Evolutionary conservation across 116 monocot species (phyloP).

Genomic region (Papilionanthe hybrid): DNA sequence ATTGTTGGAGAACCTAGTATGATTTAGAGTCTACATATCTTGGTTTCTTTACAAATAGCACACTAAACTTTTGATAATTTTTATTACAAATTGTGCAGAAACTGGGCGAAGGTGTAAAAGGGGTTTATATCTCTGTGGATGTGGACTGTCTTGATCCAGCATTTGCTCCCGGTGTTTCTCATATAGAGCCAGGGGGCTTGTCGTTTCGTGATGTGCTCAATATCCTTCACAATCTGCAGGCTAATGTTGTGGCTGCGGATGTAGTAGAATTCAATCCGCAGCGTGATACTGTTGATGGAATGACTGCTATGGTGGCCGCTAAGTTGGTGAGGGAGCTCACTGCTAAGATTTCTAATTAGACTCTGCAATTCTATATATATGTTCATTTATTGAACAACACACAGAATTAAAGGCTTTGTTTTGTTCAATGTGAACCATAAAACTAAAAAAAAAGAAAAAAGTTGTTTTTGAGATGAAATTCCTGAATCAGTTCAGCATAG

Average conservation of each 20-base stretch:
- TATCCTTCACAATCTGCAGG: conserved; percentile 89
- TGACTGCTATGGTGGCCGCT: conserved; percentile 90
- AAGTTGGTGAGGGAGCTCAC: conserved; percentile 81
- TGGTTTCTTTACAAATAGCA: no score
- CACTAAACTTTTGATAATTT: no score
- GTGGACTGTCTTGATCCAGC: conserved; percentile 98
- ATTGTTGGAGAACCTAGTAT: conserved; percentile 80
- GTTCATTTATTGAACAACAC: no score
- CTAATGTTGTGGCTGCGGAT: conserved; percentile 81
- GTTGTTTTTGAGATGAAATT: no score
- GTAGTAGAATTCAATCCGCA: conserved; percentile 99
- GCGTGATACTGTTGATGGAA: conserved; percentile 72
- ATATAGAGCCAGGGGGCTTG: conserved; percentile 95
- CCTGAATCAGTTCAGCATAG: no score
- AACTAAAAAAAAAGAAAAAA: no score
- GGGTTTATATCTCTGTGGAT: conserved; percentile 82
- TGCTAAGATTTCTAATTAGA: conserved; percentile 76
- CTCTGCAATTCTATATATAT: no score
- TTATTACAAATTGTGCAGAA: conserved; percentile 36
- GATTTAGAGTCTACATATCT: neutral
- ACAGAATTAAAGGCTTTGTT: no score
- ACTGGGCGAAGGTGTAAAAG: conserved; percentile 86
- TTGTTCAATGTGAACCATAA: no score
- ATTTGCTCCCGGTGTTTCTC: conserved; percentile 95
- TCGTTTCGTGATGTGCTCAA: conserved; percentile 94